Conservation (phyloP, 2,329 filamentous ascomycete species). For the Niveomyces coronatus region DNA sequence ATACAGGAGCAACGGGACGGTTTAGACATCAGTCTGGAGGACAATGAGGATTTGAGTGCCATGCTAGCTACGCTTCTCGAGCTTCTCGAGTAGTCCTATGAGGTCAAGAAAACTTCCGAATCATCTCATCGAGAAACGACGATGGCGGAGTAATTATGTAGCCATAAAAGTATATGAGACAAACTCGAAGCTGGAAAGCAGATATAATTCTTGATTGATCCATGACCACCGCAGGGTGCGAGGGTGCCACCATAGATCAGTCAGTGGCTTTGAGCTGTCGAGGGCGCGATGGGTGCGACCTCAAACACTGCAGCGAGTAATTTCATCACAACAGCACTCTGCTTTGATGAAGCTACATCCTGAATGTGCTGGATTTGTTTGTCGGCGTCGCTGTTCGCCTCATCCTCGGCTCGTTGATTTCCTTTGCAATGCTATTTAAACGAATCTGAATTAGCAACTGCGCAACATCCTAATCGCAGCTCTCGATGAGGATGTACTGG, state of each 20-base stretch:
- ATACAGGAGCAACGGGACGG: conserved; percentile 50
- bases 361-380: conserved; percentile 73
- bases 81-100: conserved; percentile 34
- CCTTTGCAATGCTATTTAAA: conserved; percentile 73
- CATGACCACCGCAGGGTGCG: neutral
- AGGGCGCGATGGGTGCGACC: conserved; percentile 57
- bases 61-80: conserved; percentile 44
- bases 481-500: no score
- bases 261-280: conserved; percentile 12
- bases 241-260: neutral
- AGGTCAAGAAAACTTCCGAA: neutral
- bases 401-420: conserved; percentile 66
- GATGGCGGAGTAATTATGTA: no score
- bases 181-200: conserved; percentile 4
- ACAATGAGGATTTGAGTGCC: conserved; percentile 46
- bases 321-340: conserved; percentile 70
- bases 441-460: conserved; percentile 3
- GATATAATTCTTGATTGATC: neutral
- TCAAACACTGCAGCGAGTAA: conserved; percentile 78
- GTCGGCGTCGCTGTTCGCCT: conserved; percentile 74
- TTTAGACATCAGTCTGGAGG: conserved; percentile 45
- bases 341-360: conserved; percentile 68
- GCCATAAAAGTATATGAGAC: conserved; percentile 4
- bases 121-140: neutral
- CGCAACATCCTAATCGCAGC: no score